Conservation (phyloP, 1,139 yeast species). For the Blastobotrys malaysiensis region DNA sequence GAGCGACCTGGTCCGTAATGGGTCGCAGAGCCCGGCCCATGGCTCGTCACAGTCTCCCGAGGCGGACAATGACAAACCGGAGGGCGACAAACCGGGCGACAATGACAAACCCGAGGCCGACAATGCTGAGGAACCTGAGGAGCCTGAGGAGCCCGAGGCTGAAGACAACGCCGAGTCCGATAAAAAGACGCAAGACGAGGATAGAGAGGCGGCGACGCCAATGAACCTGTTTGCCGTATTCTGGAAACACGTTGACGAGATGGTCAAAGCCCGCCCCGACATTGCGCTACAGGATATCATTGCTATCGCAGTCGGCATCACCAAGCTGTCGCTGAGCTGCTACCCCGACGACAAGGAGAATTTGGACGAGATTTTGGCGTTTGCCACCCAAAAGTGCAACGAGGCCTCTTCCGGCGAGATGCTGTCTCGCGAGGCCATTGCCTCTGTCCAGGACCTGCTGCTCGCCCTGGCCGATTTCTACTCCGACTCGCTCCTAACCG, state of each 20-base stretch:
- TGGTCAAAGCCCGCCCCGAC: slow-evolving; percentile 56
- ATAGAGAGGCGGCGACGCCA: slow-evolving; percentile 12
- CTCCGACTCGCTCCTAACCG: slow-evolving; percentile 29
- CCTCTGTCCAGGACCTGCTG: slow-evolving; percentile 51
- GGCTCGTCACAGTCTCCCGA: slow-evolving; percentile 6
- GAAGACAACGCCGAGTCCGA: background rate
- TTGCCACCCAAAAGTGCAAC: slow-evolving; percentile 48
- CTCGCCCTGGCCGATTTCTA: slow-evolving; percentile 50
- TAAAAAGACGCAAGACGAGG: slow-evolving; percentile 9
- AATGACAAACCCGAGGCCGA: slow-evolving; percentile 7
- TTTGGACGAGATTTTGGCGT: slow-evolving; percentile 56
- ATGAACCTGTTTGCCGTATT: slow-evolving; percentile 50
- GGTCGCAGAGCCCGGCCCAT: too few relatives aligned
- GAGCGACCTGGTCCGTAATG: slow-evolving; percentile 1
- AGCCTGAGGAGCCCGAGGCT: slow-evolving; percentile 12
- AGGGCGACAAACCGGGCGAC: slow-evolving; percentile 10
- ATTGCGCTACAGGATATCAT: slow-evolving; percentile 62
- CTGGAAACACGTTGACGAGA: slow-evolving; percentile 56
- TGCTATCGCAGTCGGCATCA: slow-evolving; percentile 57
- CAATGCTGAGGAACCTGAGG: slow-evolving; percentile 13
- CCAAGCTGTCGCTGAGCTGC: slow-evolving; percentile 59
- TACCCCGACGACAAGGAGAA: slow-evolving; percentile 59
- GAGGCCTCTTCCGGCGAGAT: slow-evolving; percentile 24
- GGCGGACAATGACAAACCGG: too few relatives aligned
- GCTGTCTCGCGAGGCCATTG: slow-evolving; percentile 24